Evolutionary conservation across 306 rosid genomes (phyloP).

Genomic region (Sesbania bispinosa): DNA sequence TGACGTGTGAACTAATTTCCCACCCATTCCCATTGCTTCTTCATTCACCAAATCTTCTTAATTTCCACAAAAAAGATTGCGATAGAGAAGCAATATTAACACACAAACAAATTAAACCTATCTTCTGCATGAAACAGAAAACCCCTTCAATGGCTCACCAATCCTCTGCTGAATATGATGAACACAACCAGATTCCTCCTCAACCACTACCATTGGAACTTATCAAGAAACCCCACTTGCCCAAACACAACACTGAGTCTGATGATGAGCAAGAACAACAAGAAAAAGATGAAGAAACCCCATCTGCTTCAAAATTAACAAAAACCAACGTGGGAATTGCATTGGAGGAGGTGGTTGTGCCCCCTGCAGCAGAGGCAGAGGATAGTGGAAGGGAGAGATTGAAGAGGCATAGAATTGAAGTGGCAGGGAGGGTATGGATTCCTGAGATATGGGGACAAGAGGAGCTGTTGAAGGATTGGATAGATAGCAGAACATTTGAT

Average conservation of each 20-base stretch:
- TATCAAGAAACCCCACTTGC: constrained; percentile 12
- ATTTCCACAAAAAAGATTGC: neutral
- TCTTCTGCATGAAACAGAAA: constrained; percentile 20
- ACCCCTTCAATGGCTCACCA: constrained; percentile 31
- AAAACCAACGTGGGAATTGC: neutral
- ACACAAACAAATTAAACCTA: neutral
- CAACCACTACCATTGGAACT: constrained; percentile 28
- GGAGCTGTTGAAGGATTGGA: constrained; percentile 79
- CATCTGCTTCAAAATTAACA: constrained; percentile 3
- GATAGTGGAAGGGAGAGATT: constrained; percentile 70
- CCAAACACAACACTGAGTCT: neutral
- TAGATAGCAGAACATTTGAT: constrained; percentile 73
- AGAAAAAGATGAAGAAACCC: neutral
- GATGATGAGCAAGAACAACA: neutral
- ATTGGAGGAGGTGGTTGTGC: neutral
- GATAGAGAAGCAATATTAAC: neutral
- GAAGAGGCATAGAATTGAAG: constrained; percentile 65
- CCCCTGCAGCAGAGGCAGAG: neutral
- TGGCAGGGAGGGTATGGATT: constrained; percentile 77
- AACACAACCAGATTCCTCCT: neutral
- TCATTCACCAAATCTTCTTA: neutral
- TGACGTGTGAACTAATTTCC: constrained; percentile 75
- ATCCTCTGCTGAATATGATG: constrained; percentile 1
- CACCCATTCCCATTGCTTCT: constrained; percentile 49
- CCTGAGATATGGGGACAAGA: constrained; percentile 98